phyloP scores from a whole-genome alignment of 1,284 basidiomycete genomes.

The Boletus mariae region DNA sequence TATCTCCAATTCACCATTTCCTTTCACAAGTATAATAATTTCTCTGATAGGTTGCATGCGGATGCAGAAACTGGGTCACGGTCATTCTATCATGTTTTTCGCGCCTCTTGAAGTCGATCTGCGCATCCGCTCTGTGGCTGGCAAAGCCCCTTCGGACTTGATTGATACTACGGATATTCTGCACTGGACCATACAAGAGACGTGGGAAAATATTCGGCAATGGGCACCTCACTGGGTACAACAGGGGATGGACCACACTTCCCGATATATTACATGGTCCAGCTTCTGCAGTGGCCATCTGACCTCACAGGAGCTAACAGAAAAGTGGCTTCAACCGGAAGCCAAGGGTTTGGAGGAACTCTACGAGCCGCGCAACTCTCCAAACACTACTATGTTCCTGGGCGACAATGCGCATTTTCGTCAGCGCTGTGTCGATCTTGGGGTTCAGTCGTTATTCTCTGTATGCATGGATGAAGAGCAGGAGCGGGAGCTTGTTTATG shows the following conservation, averaged over 20 bases:
- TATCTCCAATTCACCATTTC: slow-evolving; percentile 16
- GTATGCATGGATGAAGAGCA: slow-evolving; percentile 42
- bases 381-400: not conserved
- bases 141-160: slow-evolving; percentile 3
- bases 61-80: slow-evolving; percentile 45
- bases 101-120: slow-evolving; percentile 42
- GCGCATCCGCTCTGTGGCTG: slow-evolving; percentile 33
- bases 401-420: slow-evolving; percentile 27
- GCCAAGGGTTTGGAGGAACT: slow-evolving; percentile 36
- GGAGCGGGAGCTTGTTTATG: slow-evolving; percentile 42
- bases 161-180: too few relatives aligned
- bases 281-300: too few relatives aligned
- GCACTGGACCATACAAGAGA: too few relatives aligned
- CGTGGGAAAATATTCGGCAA: too few relatives aligned
- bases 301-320: too few relatives aligned
- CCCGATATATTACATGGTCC: too few relatives aligned
- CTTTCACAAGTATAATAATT: not conserved
- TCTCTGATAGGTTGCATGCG: slow-evolving; percentile 42
- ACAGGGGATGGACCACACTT: too few relatives aligned
- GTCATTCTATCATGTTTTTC: too few relatives aligned
- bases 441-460: slow-evolving; percentile 15
- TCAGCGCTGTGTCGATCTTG: slow-evolving; percentile 29
- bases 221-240: too few relatives aligned
- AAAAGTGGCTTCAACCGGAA: too few relatives aligned
- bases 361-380: slow-evolving; percentile 24